phyloP scores from a whole-genome alignment of 2,329 filamentous ascomycete species.

The Sporothrix inflata region DNA sequence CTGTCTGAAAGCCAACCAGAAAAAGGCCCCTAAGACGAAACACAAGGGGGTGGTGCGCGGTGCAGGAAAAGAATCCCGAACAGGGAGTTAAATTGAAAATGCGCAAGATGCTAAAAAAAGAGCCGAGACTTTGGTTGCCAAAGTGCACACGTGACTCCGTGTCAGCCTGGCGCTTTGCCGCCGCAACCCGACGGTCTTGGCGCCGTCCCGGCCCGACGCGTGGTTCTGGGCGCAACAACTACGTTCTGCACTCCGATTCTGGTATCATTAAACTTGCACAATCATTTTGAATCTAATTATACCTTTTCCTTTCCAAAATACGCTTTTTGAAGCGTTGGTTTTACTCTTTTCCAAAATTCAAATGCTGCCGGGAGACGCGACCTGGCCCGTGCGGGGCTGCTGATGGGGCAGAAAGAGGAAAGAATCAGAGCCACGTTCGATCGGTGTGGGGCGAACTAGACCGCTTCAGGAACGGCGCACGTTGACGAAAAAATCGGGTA shows the following conservation, averaged over 20 bases:
- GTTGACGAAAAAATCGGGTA: constrained; percentile 28
- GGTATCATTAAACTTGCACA: not conserved
- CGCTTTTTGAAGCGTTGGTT: not conserved
- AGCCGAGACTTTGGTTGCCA: constrained; percentile 18
- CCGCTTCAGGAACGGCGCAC: not conserved
- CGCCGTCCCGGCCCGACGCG: constrained; percentile 29
- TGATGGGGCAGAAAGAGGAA: constrained; percentile 21
- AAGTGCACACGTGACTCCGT: constrained; percentile 34
- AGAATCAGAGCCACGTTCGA: not conserved
- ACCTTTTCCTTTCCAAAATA: not conserved
- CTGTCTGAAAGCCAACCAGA: not conserved
- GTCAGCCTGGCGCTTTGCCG: constrained; percentile 30
- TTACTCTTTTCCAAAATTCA: not conserved
- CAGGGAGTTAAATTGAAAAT: constrained; percentile 16
- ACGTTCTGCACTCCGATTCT: not conserved
- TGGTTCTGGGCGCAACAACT: not conserved
- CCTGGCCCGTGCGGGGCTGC: constrained; percentile 30
- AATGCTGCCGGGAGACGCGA: constrained; percentile 32
- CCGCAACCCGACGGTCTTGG: constrained; percentile 16
- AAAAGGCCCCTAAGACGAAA: not conserved
- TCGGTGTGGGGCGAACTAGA: constrained; percentile 15
- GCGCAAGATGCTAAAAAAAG: constrained; percentile 10
- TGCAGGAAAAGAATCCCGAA: not conserved
- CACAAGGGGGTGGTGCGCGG: constrained; percentile 10
- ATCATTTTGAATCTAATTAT: rapidly evolving